These are phyloP conservation scores for Arachis stenosperma DNA, from an alignment of 306 rosid species.

Conservation along the genomic window DNA sequence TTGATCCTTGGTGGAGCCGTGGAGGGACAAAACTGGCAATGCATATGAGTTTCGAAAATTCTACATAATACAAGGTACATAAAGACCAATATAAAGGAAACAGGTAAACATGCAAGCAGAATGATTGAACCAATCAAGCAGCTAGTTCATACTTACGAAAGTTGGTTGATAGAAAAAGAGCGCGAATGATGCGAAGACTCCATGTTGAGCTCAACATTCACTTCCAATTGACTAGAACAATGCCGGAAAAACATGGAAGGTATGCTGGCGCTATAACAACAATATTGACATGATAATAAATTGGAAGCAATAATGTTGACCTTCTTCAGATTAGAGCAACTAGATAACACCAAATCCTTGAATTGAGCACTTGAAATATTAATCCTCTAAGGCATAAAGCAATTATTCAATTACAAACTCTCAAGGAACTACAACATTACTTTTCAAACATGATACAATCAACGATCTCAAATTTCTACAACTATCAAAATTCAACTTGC, in stretches of 20 bases:
- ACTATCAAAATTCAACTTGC: too few species aligned
- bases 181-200: constrained; percentile 7
- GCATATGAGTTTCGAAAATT: neutral
- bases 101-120: neutral
- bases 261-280: neutral
- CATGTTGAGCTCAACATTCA: neutral
- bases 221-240: neutral
- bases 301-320: neutral
- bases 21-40: too few species aligned
- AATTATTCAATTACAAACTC: too few species aligned
- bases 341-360: too few species aligned
- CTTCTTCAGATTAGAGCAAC: neutral
- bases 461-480: too few species aligned
- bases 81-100: neutral
- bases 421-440: too few species aligned
- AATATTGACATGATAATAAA: neutral
- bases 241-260: neutral
- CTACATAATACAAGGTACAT: constrained; percentile 15
- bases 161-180: neutral
- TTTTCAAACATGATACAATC: too few species aligned
- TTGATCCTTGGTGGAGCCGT: constrained; percentile 22
- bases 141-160: constrained; percentile 3
- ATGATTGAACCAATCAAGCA: constrained; percentile 1
- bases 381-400: too few species aligned
- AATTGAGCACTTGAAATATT: too few species aligned